Percentiles rank a stretch among this genome's conserved stretches.
These are phyloP conservation scores for Clavispora asparagi DNA, from an alignment of 805 yeast genomes.

Conservation along the genomic window DNA sequence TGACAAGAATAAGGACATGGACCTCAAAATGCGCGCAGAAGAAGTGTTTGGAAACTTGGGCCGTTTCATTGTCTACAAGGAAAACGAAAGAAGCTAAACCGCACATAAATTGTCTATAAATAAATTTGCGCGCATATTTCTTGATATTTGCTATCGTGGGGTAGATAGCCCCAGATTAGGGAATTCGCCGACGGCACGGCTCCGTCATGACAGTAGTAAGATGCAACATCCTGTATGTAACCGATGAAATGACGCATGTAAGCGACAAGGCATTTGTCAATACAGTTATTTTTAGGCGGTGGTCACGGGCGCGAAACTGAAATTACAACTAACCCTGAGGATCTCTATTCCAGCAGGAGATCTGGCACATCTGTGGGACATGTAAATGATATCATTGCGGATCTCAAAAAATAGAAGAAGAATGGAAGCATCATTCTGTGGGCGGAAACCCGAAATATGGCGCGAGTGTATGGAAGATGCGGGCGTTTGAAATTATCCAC, in stretches of 20 bases:
- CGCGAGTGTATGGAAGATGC: too few relatives aligned
- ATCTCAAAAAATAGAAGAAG: too few relatives aligned
- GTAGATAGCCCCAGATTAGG: not conserved
- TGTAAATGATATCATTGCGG: too few relatives aligned
- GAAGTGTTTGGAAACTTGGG: conserved; percentile 63
- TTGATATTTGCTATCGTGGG: not conserved
- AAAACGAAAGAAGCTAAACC: conserved; percentile 18
- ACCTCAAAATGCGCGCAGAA: conserved; percentile 57
- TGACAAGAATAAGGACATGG: conserved; percentile 57
- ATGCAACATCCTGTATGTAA: not conserved
- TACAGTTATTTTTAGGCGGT: too few relatives aligned
- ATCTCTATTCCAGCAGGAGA: too few relatives aligned
- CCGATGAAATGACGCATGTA: not conserved
- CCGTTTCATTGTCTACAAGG: conserved; percentile 75
- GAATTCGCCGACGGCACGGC: too few relatives aligned
- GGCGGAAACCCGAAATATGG: too few relatives aligned
- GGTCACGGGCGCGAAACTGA: too few relatives aligned
- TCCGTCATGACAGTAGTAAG: not conserved
- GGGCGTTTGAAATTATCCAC: too few relatives aligned
- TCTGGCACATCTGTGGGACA: too few relatives aligned
- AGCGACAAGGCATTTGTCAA: not conserved
- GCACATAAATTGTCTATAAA: not conserved
- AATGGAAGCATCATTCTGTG: too few relatives aligned
- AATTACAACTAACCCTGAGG: too few relatives aligned
- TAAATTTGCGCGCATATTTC: not conserved